Conservation (phyloP, 1,139 yeast genomes). For the Starmera stellimalicola region DNA sequence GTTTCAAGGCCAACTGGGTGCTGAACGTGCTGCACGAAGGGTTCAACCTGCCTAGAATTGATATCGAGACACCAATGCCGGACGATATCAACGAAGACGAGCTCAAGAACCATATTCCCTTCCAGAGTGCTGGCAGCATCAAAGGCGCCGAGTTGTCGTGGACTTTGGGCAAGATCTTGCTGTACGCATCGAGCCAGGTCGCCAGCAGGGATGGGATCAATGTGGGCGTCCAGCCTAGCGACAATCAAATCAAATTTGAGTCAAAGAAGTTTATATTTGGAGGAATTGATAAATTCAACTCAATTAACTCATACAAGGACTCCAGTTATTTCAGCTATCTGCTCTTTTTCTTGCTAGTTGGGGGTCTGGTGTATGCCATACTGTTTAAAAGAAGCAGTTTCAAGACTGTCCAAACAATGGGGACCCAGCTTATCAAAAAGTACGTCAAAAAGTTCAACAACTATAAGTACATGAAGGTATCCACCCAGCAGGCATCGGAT, state of each 20-base stretch:
- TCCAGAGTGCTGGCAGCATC: constrained; percentile 50
- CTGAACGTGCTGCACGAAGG: constrained; percentile 72
- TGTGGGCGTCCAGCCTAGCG: constrained; percentile 49
- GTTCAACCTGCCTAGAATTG: constrained; percentile 60
- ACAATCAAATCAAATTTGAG: constrained; percentile 23
- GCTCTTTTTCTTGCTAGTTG: constrained; percentile 4
- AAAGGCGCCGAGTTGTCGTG: constrained; percentile 56
- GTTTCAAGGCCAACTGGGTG: constrained; percentile 82
- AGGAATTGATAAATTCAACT: constrained; percentile 5
- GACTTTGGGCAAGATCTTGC: constrained; percentile 54
- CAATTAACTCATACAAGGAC: not conserved
- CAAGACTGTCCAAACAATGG: constrained; percentile 8
- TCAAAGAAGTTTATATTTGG: constrained; percentile 15
- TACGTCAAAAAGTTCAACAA: constrained; percentile 9
- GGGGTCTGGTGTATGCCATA: constrained; percentile 6
- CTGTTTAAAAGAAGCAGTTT: constrained; percentile 8
- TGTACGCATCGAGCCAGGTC: constrained; percentile 50
- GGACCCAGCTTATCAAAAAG: constrained; percentile 7
- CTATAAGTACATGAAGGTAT: constrained; percentile 13
- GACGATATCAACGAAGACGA: constrained; percentile 21
- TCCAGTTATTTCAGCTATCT: constrained; percentile 5
- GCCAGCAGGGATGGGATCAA: constrained; percentile 21
- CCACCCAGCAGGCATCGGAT: constrained; percentile 13
- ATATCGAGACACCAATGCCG: constrained; percentile 30
- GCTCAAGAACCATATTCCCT: constrained; percentile 36